Conservation (phyloP, 495 filamentous ascomycete species). For the Jackrogersella minutella region DNA sequence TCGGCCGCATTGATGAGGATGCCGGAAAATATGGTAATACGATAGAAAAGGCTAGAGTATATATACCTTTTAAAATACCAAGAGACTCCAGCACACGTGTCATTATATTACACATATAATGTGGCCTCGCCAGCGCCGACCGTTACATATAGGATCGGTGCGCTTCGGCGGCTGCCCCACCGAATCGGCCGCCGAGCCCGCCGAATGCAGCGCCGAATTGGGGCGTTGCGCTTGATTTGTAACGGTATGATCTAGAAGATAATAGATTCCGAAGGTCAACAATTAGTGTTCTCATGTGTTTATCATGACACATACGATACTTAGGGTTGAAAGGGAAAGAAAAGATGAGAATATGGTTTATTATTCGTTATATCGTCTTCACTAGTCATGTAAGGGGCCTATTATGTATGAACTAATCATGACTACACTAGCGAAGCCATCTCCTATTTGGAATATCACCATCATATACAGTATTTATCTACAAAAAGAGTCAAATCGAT, state of each 20-base stretch:
- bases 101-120: background rate
- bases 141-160: slow-evolving; percentile 2
- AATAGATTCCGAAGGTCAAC: background rate
- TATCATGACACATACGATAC: too few relatives aligned
- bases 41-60: background rate
- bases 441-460: too few relatives aligned
- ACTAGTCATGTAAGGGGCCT: too few relatives aligned
- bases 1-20: background rate
- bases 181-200: slow-evolving; percentile 10
- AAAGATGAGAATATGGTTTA: too few relatives aligned
- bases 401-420: background rate
- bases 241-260: slow-evolving; percentile 7
- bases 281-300: background rate
- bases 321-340: background rate
- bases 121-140: background rate
- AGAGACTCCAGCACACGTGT: background rate
- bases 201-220: slow-evolving; percentile 27
- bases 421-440: background rate
- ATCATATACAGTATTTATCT: background rate
- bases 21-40: background rate
- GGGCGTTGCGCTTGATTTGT: background rate
- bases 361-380: too few relatives aligned
- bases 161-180: slow-evolving; percentile 28
- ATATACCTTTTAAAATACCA: background rate
- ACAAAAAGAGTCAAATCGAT: slow-evolving; percentile 2